Conservation (phyloP, 2,329 filamentous ascomycete genomes). For the Scedosporium aurantiacum region DNA sequence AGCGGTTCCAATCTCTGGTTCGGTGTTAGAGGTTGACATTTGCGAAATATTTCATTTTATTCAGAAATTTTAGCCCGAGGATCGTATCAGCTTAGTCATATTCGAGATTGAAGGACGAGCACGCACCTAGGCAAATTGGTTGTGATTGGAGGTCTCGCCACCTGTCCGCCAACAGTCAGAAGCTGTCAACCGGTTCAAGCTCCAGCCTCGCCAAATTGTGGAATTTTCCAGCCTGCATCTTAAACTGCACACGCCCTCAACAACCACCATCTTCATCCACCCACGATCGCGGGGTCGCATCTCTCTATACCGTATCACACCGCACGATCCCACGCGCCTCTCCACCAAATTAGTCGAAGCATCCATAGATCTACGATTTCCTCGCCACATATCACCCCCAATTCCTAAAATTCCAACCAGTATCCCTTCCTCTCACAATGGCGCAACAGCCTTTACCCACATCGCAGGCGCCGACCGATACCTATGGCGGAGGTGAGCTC, state of each 20-base stretch:
- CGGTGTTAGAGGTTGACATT: too few species aligned
- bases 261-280: not conserved
- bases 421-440: constrained; percentile 26
- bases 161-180: not conserved
- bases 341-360: not conserved
- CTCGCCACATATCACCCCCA: not conserved
- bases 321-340: not conserved
- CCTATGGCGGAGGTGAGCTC: constrained; percentile 49
- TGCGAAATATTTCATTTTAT: not conserved
- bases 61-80: not conserved
- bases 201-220: not conserved
- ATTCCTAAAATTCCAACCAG: constrained; percentile 1
- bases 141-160: too few species aligned
- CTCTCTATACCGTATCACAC: not conserved
- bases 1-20: not conserved
- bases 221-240: not conserved
- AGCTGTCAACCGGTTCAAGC: not conserved
- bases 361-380: not conserved
- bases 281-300: not conserved
- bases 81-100: not conserved
- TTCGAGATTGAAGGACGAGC: too few species aligned
- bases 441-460: constrained; percentile 45
- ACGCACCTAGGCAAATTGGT: too few species aligned
- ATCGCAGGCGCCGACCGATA: constrained; percentile 47
- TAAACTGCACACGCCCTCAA: not conserved